These are phyloP conservation scores for Mikania micrantha DNA, from an alignment of 129 eudicot species.

Conservation along the genomic window DNA sequence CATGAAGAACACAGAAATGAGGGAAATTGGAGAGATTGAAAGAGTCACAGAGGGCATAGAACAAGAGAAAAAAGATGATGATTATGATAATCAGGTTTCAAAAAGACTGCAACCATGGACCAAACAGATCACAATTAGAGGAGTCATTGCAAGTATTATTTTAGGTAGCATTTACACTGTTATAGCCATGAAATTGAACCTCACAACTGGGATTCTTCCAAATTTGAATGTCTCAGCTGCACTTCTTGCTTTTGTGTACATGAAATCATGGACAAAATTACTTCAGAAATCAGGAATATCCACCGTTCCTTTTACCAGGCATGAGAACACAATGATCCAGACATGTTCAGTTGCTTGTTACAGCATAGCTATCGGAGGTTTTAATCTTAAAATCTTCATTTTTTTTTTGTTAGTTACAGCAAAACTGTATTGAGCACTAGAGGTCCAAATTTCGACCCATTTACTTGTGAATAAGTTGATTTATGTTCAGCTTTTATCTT, in stretches of 20 bases:
- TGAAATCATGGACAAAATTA: conserved; percentile 55
- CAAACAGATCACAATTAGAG: conserved; percentile 67
- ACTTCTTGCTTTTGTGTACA: conserved; percentile 58
- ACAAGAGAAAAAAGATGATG: conserved; percentile 27
- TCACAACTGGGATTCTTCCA: conserved; percentile 68
- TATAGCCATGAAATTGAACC: conserved; percentile 69
- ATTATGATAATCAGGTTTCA: conserved; percentile 14
- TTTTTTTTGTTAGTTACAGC: background rate
- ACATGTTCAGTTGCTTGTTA: conserved; percentile 85
- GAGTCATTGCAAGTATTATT: conserved; percentile 46
- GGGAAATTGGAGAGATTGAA: conserved; percentile 22
- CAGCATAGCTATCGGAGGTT: conserved; percentile 68
- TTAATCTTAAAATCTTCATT: background rate
- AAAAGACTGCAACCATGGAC: conserved; percentile 66
- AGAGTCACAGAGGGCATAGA: conserved; percentile 23
- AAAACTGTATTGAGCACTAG: background rate
- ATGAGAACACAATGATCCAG: conserved; percentile 88
- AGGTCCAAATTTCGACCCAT: background rate
- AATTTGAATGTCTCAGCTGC: conserved; percentile 82
- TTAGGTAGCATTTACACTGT: conserved; percentile 63
- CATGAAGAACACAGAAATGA: conserved; percentile 18
- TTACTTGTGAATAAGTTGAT: background rate
- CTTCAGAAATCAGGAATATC: conserved; percentile 46
- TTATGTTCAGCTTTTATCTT: background rate
- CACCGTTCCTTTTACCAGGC: conserved; percentile 59